Evolutionary conservation across 768 basidiomycete species (phyloP), one percentile per base, ranked within the genome.

Genomic region (Leucogyrophana mollusca): DNA sequence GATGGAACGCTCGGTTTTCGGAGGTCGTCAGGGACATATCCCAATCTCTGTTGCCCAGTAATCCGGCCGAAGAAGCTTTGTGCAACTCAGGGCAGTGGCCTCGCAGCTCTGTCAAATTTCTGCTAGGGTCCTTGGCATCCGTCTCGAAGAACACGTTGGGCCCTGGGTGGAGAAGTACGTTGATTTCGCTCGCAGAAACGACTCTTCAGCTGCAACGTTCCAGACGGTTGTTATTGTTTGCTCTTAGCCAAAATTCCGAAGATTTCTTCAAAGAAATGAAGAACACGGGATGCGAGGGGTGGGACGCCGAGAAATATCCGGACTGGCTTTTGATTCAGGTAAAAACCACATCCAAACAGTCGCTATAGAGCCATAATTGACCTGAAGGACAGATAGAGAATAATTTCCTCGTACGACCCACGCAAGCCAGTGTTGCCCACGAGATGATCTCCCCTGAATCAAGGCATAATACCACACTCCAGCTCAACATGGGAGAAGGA

Each of bases 401-500:
- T 6, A 50, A 67, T 38, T 46, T 69, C 30, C 33, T 64, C 10
- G 52, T 58, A 20, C 61, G 68, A 21, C 54, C 45, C 11, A 40
- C 66, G 17, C 67, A 69, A 45, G 49, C 53, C 0, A 38, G 49
- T 14, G 51, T 70, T 22, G 59, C 69, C 9, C 41, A 39, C 6
- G 52, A 69, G 34, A 70, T 69, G 69, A 61, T 67, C 23, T 38
- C 48, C 9, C 67, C 67, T 1, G 27, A 30, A 10, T 56, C 57
- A 0, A 44, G 49, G 4, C 9, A 51, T 4, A 80, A 72, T 43
- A 67, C 70, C 0, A 54, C 67, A 4, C 60, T 73, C 14, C 78
- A 80, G 46, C 69, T 80, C 11, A 77, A 78, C 43, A 79, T 79
- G 78, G 78, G 78, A 13, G 78, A 79, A 51, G 78, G 78, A 11